These are phyloP conservation scores for Boletus insuetus DNA, from an alignment of 768 basidiomycete genomes.

Conservation along the genomic window DNA sequence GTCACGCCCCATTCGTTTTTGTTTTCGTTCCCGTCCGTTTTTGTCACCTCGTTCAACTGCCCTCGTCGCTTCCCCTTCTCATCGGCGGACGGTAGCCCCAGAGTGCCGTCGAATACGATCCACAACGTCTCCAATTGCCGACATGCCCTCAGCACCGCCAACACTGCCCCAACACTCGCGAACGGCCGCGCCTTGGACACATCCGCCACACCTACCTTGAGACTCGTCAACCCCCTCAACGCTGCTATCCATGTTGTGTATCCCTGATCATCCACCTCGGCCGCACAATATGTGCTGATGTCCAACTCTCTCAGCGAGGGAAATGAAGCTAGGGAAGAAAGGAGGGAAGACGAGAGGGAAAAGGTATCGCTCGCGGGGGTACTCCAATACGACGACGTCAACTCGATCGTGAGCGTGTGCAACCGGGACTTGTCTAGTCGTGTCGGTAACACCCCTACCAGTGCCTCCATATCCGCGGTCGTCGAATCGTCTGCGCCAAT, in stretches of 20 bases:
- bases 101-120: slow-evolving; percentile 23
- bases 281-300: slow-evolving; percentile 18
- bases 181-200: slow-evolving; percentile 15
- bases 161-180: slow-evolving; percentile 18
- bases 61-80: not conserved
- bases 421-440: slow-evolving; percentile 14
- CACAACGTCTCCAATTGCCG: slow-evolving; percentile 15
- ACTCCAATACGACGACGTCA: slow-evolving; percentile 30
- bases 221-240: slow-evolving; percentile 9
- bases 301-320: slow-evolving; percentile 16
- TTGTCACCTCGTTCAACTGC: not conserved
- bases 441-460: slow-evolving; percentile 9
- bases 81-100: not conserved
- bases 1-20: slow-evolving; percentile 18
- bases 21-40: not conserved
- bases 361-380: slow-evolving; percentile 23
- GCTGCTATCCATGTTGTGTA: slow-evolving; percentile 15
- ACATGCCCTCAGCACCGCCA: slow-evolving; percentile 22
- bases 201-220: slow-evolving; percentile 21
- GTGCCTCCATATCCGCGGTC: slow-evolving; percentile 10
- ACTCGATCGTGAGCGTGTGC: slow-evolving; percentile 15
- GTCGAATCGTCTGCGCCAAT: slow-evolving; percentile 28
- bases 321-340: slow-evolving; percentile 17
- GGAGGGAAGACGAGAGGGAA: slow-evolving; percentile 12
- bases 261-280: slow-evolving; percentile 18